Percentiles rank a stretch among this genome's conserved stretches.
Conservation (phyloP, 352 stramenopile genomes). For the Pythium angustatum region DNA sequence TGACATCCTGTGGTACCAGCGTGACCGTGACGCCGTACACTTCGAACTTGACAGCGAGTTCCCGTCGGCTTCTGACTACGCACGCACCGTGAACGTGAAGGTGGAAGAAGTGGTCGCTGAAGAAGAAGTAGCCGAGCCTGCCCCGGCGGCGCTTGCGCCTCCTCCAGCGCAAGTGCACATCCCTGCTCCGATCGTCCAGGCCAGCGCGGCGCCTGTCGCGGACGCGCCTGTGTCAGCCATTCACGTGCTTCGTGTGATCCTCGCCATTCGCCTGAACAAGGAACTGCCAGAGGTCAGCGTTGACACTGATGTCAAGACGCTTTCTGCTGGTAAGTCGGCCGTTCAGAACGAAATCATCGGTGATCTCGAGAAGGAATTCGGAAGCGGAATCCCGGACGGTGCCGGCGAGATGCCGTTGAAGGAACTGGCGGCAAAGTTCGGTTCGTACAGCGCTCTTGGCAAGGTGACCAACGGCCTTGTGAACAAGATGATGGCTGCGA, state of each 20-base stretch:
- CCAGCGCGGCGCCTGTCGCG: conserved; percentile 34
- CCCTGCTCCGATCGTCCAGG: conserved; percentile 27
- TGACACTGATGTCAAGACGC: conserved; percentile 75
- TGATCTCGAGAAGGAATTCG: conserved; percentile 88
- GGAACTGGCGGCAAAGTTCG: conserved; percentile 70
- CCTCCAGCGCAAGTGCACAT: conserved; percentile 32
- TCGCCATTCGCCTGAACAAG: conserved; percentile 80
- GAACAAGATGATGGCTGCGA: conserved; percentile 74
- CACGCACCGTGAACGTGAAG: conserved; percentile 31
- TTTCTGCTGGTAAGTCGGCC: conserved; percentile 83
- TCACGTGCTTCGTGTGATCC: conserved; percentile 73
- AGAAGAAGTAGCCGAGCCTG: conserved; percentile 5
- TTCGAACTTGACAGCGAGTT: conserved; percentile 71
- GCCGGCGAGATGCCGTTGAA: conserved; percentile 74
- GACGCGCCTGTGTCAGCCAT: conserved; percentile 67
- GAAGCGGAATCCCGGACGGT: conserved; percentile 58
- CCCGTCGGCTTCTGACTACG: conserved; percentile 68
- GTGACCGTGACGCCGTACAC: conserved; percentile 77
- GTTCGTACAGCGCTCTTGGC: conserved; percentile 65
- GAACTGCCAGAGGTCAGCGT: conserved; percentile 61
- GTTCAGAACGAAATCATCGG: conserved; percentile 89
- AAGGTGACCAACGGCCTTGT: conserved; percentile 66
- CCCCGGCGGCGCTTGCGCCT: conserved; percentile 28
- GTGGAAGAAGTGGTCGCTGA: conserved; percentile 25
- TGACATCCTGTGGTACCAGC: conserved; percentile 85